Percentiles rank a stretch among this genome's conserved stretches.
phyloP scores from a whole-genome alignment of 257 asterid genomes.

The Handroanthus guayacan region DNA sequence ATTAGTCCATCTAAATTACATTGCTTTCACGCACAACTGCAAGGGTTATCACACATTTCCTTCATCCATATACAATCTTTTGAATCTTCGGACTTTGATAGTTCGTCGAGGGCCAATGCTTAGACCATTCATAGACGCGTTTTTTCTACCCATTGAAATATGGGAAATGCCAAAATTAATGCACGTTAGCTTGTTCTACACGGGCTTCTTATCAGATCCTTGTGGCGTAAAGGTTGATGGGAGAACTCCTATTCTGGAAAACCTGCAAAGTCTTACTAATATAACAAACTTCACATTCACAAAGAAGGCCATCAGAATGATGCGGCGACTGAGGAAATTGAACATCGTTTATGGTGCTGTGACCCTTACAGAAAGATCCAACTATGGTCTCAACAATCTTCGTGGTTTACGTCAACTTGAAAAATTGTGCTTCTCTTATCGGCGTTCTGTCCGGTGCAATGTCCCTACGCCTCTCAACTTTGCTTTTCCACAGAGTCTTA shows the following conservation, averaged over 20 bases:
- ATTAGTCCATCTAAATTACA: constrained; percentile 3
- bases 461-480: not conserved
- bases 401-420: not conserved
- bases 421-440: not conserved
- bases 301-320: not conserved
- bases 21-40: not conserved
- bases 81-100: not conserved
- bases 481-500: not conserved
- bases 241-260: not conserved
- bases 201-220: not conserved
- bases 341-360: not conserved
- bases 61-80: not conserved
- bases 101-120: not conserved
- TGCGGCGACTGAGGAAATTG: not conserved
- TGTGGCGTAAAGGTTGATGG: not conserved
- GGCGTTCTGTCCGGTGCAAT: not conserved
- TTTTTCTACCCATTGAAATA: not conserved
- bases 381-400: not conserved
- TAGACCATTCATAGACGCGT: not conserved
- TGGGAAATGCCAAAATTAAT: constrained; percentile 6
- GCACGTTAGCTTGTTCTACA: not conserved
- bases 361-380: not conserved
- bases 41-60: constrained; percentile 1
- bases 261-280: not conserved
- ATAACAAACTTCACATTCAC: not conserved